phyloP scores from a whole-genome alignment of 2,329 filamentous ascomycete genomes.

The Exserohilum turcica region DNA sequence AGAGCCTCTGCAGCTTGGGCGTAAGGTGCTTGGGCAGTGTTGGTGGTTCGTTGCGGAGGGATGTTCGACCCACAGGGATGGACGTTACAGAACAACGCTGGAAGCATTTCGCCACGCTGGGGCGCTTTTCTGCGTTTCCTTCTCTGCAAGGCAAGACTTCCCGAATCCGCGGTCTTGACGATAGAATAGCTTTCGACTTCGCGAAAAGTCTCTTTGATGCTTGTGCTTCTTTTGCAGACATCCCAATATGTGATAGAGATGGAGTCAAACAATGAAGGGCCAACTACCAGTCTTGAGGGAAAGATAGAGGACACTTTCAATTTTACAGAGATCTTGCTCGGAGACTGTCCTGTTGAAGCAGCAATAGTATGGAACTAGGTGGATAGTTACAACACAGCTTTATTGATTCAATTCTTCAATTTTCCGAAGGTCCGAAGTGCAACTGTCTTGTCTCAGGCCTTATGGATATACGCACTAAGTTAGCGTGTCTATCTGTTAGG shows the following conservation, averaged over 20 bases:
- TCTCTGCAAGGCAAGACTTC: background rate
- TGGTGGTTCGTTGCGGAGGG: too few species aligned
- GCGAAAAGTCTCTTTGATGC: background rate
- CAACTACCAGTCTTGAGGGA: background rate
- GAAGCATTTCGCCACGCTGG: background rate
- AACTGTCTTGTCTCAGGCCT: conserved; percentile 1
- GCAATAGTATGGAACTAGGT: background rate
- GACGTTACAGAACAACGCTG: background rate
- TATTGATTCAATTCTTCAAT: background rate
- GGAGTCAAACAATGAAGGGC: background rate
- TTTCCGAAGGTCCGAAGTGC: background rate
- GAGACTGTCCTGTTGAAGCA: background rate
- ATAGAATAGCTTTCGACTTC: background rate
- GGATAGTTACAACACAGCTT: background rate
- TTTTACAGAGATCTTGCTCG: background rate
- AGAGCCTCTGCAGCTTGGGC: too few species aligned
- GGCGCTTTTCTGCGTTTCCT: background rate
- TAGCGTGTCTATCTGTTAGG: too few species aligned
- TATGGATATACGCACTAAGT: too few species aligned
- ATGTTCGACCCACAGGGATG: too few species aligned
- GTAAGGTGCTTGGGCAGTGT: too few species aligned
- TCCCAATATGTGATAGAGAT: background rate
- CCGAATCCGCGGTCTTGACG: background rate
- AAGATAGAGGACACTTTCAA: background rate
- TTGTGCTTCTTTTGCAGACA: background rate